Conservation (phyloP, 1,284 basidiomycete species). For the Marasmius sp. region DNA sequence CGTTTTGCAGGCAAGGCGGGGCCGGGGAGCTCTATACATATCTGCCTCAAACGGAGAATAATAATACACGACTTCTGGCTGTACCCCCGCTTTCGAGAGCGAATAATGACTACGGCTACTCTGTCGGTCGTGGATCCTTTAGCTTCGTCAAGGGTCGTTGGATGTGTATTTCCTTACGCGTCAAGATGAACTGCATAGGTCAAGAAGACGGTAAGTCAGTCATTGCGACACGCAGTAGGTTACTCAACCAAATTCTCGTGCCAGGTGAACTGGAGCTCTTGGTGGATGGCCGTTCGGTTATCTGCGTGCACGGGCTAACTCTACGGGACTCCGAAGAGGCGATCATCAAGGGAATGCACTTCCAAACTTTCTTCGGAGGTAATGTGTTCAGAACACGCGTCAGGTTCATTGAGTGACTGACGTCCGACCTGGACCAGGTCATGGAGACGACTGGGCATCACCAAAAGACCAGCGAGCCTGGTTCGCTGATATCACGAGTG, state of each 20-base stretch:
- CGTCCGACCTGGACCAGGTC: constrained; percentile 34
- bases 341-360: constrained; percentile 58
- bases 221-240: neutral
- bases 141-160: constrained; percentile 50
- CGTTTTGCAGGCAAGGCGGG: constrained; percentile 34
- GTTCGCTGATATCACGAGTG: constrained; percentile 62
- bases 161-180: constrained; percentile 58
- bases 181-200: constrained; percentile 60
- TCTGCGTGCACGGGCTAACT: constrained; percentile 41
- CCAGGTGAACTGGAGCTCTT: constrained; percentile 58
- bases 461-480: constrained; percentile 63
- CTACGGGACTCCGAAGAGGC: constrained; percentile 42
- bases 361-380: constrained; percentile 79
- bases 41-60: constrained; percentile 45
- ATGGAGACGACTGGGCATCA: constrained; percentile 59
- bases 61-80: constrained; percentile 39
- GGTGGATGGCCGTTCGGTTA: constrained; percentile 52
- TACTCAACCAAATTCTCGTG: neutral
- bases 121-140: constrained; percentile 58
- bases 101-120: constrained; percentile 60
- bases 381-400: neutral
- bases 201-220: constrained; percentile 38
- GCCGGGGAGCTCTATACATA: constrained; percentile 62
- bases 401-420: neutral
- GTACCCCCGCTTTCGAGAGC: constrained; percentile 51